Percentiles rank a stretch among this genome's conserved stretches.
These are phyloP conservation scores for Neofusicoccum kwambonambiense DNA, from an alignment of 2,329 filamentous ascomycete genomes.

Conservation along the genomic window DNA sequence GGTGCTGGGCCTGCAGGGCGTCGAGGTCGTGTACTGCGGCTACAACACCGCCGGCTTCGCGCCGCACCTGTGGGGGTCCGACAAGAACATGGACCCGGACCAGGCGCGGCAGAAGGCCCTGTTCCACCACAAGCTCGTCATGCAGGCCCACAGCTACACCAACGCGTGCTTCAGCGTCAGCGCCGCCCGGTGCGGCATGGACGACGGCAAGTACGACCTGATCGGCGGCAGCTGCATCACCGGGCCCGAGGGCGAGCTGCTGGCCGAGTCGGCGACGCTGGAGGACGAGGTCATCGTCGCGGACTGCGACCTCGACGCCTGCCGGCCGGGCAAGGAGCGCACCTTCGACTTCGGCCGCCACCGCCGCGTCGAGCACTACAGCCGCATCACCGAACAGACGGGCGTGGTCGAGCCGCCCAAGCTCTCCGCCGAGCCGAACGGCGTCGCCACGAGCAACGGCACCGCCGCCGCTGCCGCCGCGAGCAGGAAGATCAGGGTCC, in stretches of 20 bases:
- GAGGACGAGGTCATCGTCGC: slow-evolving; percentile 52
- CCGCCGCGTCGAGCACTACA: slow-evolving; percentile 24
- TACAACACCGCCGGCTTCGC: slow-evolving; percentile 53
- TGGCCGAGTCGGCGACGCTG: slow-evolving; percentile 48
- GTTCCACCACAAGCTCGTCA: slow-evolving; percentile 53
- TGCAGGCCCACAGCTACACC: slow-evolving; percentile 52
- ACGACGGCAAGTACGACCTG: slow-evolving; percentile 48
- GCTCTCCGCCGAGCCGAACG: slow-evolving; percentile 14
- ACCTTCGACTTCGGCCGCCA: slow-evolving; percentile 34
- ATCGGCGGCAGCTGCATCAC: slow-evolving; percentile 50
- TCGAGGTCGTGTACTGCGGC: slow-evolving; percentile 49
- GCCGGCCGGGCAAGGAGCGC: slow-evolving; percentile 45
- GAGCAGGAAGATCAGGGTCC: slow-evolving; percentile 37
- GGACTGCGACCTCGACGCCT: slow-evolving; percentile 48
- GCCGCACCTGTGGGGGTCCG: slow-evolving; percentile 43
- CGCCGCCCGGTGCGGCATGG: slow-evolving; percentile 49
- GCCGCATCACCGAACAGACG: slow-evolving; percentile 22
- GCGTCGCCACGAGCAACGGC: background rate
- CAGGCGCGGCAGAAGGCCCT: slow-evolving; percentile 47
- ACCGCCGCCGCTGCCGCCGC: slow-evolving; percentile 6
- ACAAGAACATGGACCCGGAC: slow-evolving; percentile 39
- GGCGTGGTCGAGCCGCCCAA: slow-evolving; percentile 35
- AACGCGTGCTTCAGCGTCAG: slow-evolving; percentile 52
- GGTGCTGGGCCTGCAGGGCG: slow-evolving; percentile 50
- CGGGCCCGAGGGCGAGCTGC: slow-evolving; percentile 46